Percentiles rank a stretch among this genome's conserved stretches.
Evolutionary conservation across 2,329 filamentous ascomycete genomes (phyloP).

Genomic region (Cladorrhinum sp.): DNA sequence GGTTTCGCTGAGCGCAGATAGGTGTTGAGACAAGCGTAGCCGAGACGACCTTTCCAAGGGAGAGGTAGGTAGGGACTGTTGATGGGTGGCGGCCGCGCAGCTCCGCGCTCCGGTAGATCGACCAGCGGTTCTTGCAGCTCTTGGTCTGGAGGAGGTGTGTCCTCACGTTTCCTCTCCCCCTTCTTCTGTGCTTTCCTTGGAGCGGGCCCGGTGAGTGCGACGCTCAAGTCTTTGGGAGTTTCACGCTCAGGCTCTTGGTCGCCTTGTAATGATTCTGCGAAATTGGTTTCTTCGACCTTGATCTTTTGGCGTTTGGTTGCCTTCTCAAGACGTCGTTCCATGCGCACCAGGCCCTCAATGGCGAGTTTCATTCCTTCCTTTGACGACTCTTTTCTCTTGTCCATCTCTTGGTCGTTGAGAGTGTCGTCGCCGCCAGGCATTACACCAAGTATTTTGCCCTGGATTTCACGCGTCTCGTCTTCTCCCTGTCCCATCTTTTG

Average conservation of each 20-base stretch:
- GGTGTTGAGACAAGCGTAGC: constrained; percentile 91
- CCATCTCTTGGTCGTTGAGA: constrained; percentile 1
- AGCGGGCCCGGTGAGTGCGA: constrained; percentile 14
- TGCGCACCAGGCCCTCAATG: constrained; percentile 45
- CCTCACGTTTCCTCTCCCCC: no score
- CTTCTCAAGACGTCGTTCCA: constrained; percentile 46
- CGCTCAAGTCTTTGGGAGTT: not conserved
- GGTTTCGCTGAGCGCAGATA: constrained; percentile 80
- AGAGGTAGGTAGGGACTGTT: constrained; percentile 81
- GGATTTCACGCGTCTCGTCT: constrained; percentile 12
- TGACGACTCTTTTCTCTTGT: constrained; percentile 2
- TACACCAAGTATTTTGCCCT: constrained; percentile 19
- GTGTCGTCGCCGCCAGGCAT: not conserved
- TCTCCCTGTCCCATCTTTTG: constrained; percentile 8
- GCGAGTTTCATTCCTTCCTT: constrained; percentile 37
- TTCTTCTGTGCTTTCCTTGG: not conserved
- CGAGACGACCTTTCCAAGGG: constrained; percentile 85
- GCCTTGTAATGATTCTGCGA: constrained; percentile 18
- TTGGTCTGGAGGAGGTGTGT: not conserved
- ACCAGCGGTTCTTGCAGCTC: not conserved
- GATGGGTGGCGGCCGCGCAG: constrained; percentile 67
- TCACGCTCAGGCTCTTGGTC: not conserved
- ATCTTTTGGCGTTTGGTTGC: constrained; percentile 46
- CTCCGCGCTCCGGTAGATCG: constrained; percentile 34
- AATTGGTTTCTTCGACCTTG: constrained; percentile 42